phyloP scores from a whole-genome alignment of 106 monocot genomes.

The Amphibolis antarctica region DNA sequence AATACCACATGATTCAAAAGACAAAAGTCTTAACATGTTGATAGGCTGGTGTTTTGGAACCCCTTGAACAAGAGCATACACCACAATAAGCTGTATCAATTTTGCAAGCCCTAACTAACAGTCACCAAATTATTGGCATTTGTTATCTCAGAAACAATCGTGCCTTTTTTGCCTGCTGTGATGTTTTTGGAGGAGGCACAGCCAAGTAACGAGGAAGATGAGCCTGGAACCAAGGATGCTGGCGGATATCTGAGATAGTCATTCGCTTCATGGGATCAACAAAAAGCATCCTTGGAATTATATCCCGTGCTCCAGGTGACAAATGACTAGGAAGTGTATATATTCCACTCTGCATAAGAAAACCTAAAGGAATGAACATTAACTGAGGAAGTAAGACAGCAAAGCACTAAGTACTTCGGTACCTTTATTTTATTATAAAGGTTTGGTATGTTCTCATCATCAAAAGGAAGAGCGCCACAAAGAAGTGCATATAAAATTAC shows the following conservation, averaged over 20 bases:
- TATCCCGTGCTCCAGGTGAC: constrained; percentile 20
- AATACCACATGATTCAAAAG: too few relatives aligned
- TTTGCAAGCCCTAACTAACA: too few relatives aligned
- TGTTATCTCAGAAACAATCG: not conserved
- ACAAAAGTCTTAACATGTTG: too few relatives aligned
- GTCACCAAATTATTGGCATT: too few relatives aligned
- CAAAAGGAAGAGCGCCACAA: constrained; percentile 25
- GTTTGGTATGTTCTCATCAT: constrained; percentile 27
- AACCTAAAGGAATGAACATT: too few relatives aligned
- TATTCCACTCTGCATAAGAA: constrained; percentile 14
- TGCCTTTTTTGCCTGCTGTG: constrained; percentile 27
- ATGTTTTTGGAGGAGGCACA: constrained; percentile 22
- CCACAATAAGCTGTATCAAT: too few relatives aligned
- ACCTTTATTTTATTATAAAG: constrained; percentile 27
- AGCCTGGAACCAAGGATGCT: constrained; percentile 28
- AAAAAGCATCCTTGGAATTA: constrained; percentile 28
- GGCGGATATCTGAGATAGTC: constrained; percentile 22
- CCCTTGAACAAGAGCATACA: too few relatives aligned
- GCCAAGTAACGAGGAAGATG: constrained; percentile 28
- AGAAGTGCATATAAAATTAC: constrained; percentile 25
- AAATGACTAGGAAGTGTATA: constrained; percentile 27
- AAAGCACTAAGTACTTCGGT: not conserved
- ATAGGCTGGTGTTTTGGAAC: too few relatives aligned
- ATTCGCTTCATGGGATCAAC: constrained; percentile 29
- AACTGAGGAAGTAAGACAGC: too few relatives aligned